These are phyloP conservation scores for Pseudocercospora crystallina DNA, from an alignment of 2,329 filamentous ascomycete genomes.

Conservation along the genomic window DNA sequence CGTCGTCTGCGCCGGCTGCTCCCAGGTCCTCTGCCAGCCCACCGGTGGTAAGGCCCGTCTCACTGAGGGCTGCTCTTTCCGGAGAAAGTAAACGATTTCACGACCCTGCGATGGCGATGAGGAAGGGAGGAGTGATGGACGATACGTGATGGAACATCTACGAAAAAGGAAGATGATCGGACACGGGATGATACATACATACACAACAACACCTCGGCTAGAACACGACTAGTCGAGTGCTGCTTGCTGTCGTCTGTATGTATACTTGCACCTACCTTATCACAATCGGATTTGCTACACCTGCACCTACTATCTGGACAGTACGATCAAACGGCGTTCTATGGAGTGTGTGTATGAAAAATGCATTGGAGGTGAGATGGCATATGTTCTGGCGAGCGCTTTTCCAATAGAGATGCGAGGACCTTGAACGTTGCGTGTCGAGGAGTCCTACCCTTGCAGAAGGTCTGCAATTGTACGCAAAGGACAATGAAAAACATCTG, in stretches of 20 bases:
- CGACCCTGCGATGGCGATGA: constrained; percentile 28
- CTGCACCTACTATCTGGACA: no score
- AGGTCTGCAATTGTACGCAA: constrained; percentile 2
- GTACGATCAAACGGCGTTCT: constrained; percentile 4
- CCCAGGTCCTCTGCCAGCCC: constrained; percentile 98
- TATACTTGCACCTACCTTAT: no score
- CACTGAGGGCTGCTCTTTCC: constrained; percentile 99
- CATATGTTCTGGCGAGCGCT: constrained; percentile 12
- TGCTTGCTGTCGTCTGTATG: no score
- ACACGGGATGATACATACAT: no score
- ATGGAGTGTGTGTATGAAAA: constrained; percentile 7
- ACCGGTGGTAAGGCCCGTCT: constrained; percentile 98
- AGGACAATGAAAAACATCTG: constrained; percentile 11
- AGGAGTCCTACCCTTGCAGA: constrained; percentile 16
- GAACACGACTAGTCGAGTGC: no score
- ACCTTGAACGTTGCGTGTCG: constrained; percentile 12
- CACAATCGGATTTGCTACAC: no score
- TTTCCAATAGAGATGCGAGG: constrained; percentile 3
- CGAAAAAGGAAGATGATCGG: no score
- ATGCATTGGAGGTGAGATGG: constrained; percentile 15
- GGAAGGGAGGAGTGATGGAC: constrained; percentile 14
- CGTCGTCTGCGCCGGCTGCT: constrained; percentile 99
- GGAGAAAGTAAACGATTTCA: constrained; percentile 84
- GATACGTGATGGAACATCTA: no score
- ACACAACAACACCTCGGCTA: no score